phyloP scores from a whole-genome alignment of 257 asterid species.

The Fraxinus excelsior region DNA sequence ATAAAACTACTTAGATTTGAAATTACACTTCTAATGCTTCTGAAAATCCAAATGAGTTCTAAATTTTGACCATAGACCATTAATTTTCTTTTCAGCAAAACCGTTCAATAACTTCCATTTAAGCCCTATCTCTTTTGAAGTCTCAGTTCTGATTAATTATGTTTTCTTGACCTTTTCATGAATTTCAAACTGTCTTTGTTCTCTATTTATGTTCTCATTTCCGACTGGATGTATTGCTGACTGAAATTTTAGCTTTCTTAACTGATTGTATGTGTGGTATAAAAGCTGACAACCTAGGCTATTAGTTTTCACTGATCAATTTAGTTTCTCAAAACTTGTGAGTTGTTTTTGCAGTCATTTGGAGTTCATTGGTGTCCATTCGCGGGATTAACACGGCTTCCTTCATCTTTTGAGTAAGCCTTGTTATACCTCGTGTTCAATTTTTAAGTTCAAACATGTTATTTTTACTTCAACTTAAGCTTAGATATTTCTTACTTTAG shows the following conservation, averaged over 20 bases:
- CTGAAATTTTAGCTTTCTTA: not conserved
- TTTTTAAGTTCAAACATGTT: not conserved
- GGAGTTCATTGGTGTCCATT: conserved; percentile 97
- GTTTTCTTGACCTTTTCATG: not conserved
- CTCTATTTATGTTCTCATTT: not conserved
- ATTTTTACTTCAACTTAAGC: not conserved
- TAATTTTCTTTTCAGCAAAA: not conserved
- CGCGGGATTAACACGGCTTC: conserved; percentile 70
- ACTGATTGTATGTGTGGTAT: not conserved
- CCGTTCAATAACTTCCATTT: not conserved
- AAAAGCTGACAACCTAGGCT: not conserved
- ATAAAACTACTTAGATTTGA: not conserved
- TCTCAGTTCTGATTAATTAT: not conserved
- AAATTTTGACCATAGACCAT: not conserved
- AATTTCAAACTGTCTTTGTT: not conserved
- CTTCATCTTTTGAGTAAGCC: conserved; percentile 80
- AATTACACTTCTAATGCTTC: not conserved
- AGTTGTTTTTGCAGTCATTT: conserved; percentile 65
- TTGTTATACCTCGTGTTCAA: conserved; percentile 11
- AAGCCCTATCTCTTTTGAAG: not conserved
- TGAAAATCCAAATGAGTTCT: not conserved
- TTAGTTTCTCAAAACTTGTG: conserved; percentile 25
- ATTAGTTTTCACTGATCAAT: conserved; percentile 14
- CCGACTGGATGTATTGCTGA: not conserved
- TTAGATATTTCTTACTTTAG: not conserved